Evolutionary conservation across 225 moss, liverwort and hornwort genomes (phyloP), one percentile per base, ranked within the genome.

Genomic region (Pseudisothecium myosuroides): DNA sequence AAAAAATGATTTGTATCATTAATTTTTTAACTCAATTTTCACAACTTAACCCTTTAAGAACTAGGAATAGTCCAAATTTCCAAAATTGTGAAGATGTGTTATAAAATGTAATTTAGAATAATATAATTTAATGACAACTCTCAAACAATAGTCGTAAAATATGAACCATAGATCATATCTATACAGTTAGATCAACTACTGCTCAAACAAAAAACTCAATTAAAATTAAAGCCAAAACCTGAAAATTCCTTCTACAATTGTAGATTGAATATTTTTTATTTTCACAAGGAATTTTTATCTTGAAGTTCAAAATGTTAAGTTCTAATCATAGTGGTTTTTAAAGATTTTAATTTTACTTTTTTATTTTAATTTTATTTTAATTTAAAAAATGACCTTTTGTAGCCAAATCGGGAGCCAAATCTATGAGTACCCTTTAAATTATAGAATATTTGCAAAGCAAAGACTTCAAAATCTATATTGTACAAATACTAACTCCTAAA

Each of bases 361-460:
- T 39, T 69, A 24, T 69, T 69, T 12, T 4, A 24, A 69, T 68
- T 3, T 4, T 4, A 23, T 69, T 39, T 39, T 71, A 8, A 39
- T 1, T 41, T 3, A 9, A 71, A 43, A 15, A 28, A 3, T 22
- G 1, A 5, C 1, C 28, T 16, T 14, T 28, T 2, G 1, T 3
- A 45, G 3, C 10, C 6, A 45, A 45, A 17, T 45, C 3, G 1
- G 1, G 2, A 45, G 3, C 10, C 6, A 45, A 45, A 17, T 45
- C 3, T 45, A 73, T 2, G 3, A 17, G 1, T 17, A 16, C 1
- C 3, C 1, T 1, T 43, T 9, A 9, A 72, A 16, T 72, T 27
- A 72, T 43, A 16, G 17, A 28, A 43, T 27, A 72, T 72, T 43
- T 43, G 16, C 2, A 43, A 43, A 72, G 5, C 9, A 43, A 45